Evolutionary conservation across 768 basidiomycete species (phyloP).

Genomic region (Termitomyces sp.): DNA sequence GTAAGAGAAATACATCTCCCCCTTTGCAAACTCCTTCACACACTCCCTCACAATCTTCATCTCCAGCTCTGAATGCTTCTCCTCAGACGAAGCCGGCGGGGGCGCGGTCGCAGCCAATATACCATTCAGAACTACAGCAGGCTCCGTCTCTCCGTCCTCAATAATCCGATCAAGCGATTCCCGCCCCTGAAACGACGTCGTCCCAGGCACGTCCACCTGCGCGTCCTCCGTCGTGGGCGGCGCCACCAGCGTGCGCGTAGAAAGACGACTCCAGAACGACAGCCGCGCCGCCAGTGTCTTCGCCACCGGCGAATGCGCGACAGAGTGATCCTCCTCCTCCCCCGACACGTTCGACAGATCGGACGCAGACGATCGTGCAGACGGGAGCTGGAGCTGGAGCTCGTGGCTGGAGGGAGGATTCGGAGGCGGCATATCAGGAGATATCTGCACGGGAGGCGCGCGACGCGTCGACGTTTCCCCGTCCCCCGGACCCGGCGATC

Average conservation of each 20-base stretch:
- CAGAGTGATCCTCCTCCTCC: slow-evolving; percentile 46
- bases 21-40: slow-evolving; percentile 70
- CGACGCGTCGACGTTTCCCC: too few relatives aligned
- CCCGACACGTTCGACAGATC: slow-evolving; percentile 53
- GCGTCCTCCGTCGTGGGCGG: slow-evolving; percentile 4
- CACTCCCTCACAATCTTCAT: slow-evolving; percentile 78
- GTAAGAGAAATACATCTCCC: slow-evolving; percentile 89
- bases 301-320: slow-evolving; percentile 45
- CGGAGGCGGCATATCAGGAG: slow-evolving; percentile 26
- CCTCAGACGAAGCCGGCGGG: slow-evolving; percentile 55
- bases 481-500: slow-evolving; percentile 10
- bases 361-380: slow-evolving; percentile 39
- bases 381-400: slow-evolving; percentile 21
- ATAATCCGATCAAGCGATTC: slow-evolving; percentile 40
- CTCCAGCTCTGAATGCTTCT: slow-evolving; percentile 73
- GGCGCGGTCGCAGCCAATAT: slow-evolving; percentile 61
- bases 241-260: slow-evolving; percentile 34
- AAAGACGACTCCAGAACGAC: slow-evolving; percentile 70
- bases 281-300: slow-evolving; percentile 60
- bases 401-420: slow-evolving; percentile 19
- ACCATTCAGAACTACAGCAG: slow-evolving; percentile 46
- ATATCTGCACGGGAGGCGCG: slow-evolving; percentile 41
- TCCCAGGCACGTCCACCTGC: slow-evolving; percentile 1
- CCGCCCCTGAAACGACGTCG: slow-evolving; percentile 20
- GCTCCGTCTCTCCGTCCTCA: slow-evolving; percentile 38